Evolutionary conservation across 1,284 basidiomycete species (phyloP).

Genomic region (Ceratorhiza oryzae-sativae): DNA sequence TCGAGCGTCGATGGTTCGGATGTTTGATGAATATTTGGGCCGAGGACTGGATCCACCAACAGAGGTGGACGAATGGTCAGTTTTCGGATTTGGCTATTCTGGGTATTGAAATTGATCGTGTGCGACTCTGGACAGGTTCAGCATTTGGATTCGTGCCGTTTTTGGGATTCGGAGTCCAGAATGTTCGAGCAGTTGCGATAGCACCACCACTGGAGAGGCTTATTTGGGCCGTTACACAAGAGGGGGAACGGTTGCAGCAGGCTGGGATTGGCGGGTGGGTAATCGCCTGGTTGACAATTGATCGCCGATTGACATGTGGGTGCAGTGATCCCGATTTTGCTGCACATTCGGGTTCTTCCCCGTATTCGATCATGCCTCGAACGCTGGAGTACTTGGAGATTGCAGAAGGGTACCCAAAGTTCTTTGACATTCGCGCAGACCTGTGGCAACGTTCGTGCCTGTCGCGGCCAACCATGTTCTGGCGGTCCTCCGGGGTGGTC

Average conservation of each 20-base stretch:
- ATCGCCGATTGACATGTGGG: conserved; percentile 41
- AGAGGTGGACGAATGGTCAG: conserved; percentile 71
- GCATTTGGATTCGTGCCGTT: conserved; percentile 81
- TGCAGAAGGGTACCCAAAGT: conserved; percentile 60
- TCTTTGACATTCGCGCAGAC: conserved; percentile 66
- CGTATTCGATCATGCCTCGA: conserved; percentile 50
- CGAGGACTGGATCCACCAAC: conserved; percentile 77
- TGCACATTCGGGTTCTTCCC: conserved; percentile 53
- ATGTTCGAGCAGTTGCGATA: conserved; percentile 51
- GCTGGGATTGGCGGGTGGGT: conserved; percentile 61
- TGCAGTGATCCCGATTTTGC: conserved; percentile 66
- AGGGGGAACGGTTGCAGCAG: conserved; percentile 54
- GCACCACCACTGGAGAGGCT: conserved; percentile 64
- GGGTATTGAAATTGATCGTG: background rate
- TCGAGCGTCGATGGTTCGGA: conserved; percentile 67
- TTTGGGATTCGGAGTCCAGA: conserved; percentile 52
- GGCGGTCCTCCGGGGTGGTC: conserved; percentile 82
- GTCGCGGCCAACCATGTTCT: conserved; percentile 78
- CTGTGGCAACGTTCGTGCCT: conserved; percentile 80
- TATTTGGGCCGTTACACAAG: conserved; percentile 59
- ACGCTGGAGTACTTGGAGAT: conserved; percentile 52
- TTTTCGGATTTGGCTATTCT: conserved; percentile 21
- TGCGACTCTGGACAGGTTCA: conserved; percentile 46
- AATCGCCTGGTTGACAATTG: conserved; percentile 39
- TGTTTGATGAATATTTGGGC: conserved; percentile 93